Evolutionary conservation across 1,284 basidiomycete genomes (phyloP).

Genomic region (Pascua sp.): DNA sequence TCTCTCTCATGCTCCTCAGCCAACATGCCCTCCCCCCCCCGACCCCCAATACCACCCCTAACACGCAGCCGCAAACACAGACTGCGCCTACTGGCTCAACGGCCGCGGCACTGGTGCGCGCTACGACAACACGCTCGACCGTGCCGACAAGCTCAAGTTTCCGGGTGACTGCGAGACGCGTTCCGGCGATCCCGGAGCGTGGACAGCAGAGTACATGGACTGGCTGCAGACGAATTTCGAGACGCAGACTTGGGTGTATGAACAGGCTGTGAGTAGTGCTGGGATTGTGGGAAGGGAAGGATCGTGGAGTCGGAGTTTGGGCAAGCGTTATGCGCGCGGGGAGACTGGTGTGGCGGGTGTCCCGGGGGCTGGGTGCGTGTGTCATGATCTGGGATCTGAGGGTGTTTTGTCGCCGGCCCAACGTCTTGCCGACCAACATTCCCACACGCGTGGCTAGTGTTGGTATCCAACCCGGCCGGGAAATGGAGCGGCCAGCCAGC

Average conservation of each 20-base stretch:
- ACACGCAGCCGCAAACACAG: constrained; percentile 38
- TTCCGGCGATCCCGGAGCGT: constrained; percentile 63
- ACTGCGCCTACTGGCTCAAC: constrained; percentile 80
- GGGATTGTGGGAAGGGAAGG: constrained; percentile 8
- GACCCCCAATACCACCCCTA: background rate
- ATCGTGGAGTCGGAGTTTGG: background rate
- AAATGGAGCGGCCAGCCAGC: too few relatives aligned
- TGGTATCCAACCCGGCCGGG: too few relatives aligned
- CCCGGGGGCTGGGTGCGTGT: too few relatives aligned
- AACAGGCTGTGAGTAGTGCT: constrained; percentile 36
- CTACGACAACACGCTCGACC: constrained; percentile 63
- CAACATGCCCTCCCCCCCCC: too few relatives aligned
- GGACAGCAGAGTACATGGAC: constrained; percentile 71
- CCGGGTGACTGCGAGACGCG: constrained; percentile 19
- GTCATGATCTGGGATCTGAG: too few relatives aligned
- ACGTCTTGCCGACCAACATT: too few relatives aligned
- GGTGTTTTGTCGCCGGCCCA: too few relatives aligned
- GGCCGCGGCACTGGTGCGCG: constrained; percentile 67
- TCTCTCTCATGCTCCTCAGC: too few relatives aligned
- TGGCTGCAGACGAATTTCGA: constrained; percentile 79
- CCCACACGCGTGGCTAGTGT: too few relatives aligned
- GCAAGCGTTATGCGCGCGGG: too few relatives aligned
- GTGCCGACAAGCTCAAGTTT: background rate
- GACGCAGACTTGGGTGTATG: constrained; percentile 60
- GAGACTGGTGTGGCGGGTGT: too few relatives aligned